phyloP scores from a whole-genome alignment of 805 yeast genomes.

The Teunomyces funiuensis region DNA sequence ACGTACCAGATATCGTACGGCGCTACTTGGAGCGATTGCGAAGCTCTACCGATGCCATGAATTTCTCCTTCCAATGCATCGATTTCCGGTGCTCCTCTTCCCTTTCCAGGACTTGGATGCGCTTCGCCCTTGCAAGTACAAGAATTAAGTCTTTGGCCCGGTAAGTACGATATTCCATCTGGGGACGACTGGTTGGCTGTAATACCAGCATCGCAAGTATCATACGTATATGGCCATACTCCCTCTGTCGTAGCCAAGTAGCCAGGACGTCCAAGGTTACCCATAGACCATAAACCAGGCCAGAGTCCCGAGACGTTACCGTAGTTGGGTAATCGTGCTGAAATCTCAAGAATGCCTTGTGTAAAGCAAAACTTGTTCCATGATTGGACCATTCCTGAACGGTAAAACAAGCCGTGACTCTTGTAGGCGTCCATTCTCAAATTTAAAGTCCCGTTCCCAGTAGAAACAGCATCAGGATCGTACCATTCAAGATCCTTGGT shows the following conservation, averaged over 20 bases:
- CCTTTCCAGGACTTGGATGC: slow-evolving; percentile 84
- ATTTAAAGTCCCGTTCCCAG: slow-evolving; percentile 37
- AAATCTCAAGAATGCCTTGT: slow-evolving; percentile 75
- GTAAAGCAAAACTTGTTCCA: slow-evolving; percentile 93
- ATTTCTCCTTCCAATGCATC: slow-evolving; percentile 88
- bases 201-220: slow-evolving; percentile 88
- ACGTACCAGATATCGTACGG: slow-evolving; percentile 94
- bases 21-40: slow-evolving; percentile 90
- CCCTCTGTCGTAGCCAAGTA: slow-evolving; percentile 86
- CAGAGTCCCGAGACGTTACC: slow-evolving; percentile 82
- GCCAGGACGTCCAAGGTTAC: slow-evolving; percentile 91
- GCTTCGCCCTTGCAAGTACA: slow-evolving; percentile 84
- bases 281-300: slow-evolving; percentile 97
- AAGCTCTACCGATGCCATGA: slow-evolving; percentile 61
- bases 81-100: slow-evolving; percentile 95
- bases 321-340: slow-evolving; percentile 75
- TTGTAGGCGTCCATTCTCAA: slow-evolving; percentile 39
- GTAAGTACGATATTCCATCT: slow-evolving; percentile 84
- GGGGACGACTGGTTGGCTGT: slow-evolving; percentile 89
- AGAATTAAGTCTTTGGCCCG: slow-evolving; percentile 74
- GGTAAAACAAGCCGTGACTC: slow-evolving; percentile 73
- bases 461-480: slow-evolving; percentile 43
- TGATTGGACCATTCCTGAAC: slow-evolving; percentile 89
- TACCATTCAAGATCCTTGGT: slow-evolving; percentile 47
- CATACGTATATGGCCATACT: slow-evolving; percentile 92